Base-by-base conservation (phyloP, 441 rosid genomes). In the Brassica balearica region DNA sequence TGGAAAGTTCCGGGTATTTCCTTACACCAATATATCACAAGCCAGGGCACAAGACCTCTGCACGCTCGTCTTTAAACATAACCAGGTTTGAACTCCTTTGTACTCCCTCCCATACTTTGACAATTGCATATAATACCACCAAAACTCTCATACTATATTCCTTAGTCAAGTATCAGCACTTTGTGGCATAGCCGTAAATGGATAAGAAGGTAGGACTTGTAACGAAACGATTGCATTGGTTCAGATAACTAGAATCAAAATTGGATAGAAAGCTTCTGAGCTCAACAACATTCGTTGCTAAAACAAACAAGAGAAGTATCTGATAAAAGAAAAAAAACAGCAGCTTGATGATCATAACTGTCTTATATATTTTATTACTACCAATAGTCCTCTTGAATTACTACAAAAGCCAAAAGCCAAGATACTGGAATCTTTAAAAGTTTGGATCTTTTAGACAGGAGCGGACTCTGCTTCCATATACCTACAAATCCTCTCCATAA, bases 401-500 rank as follows among this genome's bases (percentile, higher is more conserved):
- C 34, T 29, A 29, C 34, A 29, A 29, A 29, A 29, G 27, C 34
- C 34, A 4, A 29, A 29, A 29, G 34, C 34, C 34, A 29, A 29
- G 34, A 29, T 29, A 29, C 34, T 29, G 34, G 34, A 29, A 29
- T 29, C 34, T 29, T 29, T 0, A 29, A 5, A 29, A 5, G 1
- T 19, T 25, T 14, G 34, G 69, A 78, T 71, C 63, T 29, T 20
- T 80, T 81, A 46, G 70, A 92, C 90, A 2, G 88, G 90, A 29
- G 90, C 74, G 27, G 97, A 86, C 84, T 93, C 98, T 58, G 96
- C 91, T 84, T 95, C 99, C 61, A 93, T 94, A 86, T 92, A 95
- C 88, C 87, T 91, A 69, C 99, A 95, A 69, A 95, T 95, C 79
- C 92, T 90, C 84, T 95, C 99, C 99, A 92, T 95, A 22, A 93